Conservation (phyloP, 441 rosid genomes). For the Aleurites moluccanus region DNA sequence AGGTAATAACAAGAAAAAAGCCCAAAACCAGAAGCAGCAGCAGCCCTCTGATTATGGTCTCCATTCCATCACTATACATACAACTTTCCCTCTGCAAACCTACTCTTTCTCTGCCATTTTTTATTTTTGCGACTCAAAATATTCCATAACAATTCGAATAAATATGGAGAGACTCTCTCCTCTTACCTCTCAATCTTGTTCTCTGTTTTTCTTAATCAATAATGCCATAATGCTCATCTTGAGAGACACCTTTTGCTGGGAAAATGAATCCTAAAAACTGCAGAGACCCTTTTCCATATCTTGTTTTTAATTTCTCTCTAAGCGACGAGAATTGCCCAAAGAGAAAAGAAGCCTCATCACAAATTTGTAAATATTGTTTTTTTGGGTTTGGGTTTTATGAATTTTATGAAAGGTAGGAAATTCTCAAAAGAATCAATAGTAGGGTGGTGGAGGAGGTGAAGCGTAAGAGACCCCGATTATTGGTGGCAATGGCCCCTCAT, state of each 20-base stretch:
- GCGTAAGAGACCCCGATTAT: slow-evolving; percentile 77
- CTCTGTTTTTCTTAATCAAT: slow-evolving; percentile 20
- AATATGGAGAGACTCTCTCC: slow-evolving; percentile 50
- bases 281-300: slow-evolving; percentile 19
- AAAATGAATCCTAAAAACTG: slow-evolving; percentile 11
- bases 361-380: slow-evolving; percentile 10
- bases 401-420: slow-evolving; percentile 38
- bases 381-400: slow-evolving; percentile 10
- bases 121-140: slow-evolving; percentile 45
- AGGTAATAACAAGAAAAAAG: slow-evolving; percentile 40
- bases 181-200: slow-evolving; percentile 39
- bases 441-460: slow-evolving; percentile 96
- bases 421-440: slow-evolving; percentile 87
- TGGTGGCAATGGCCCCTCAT: slow-evolving; percentile 88
- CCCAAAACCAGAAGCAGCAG: slow-evolving; percentile 37
- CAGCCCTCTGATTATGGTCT: slow-evolving; percentile 34
- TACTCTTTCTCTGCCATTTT: slow-evolving; percentile 41
- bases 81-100: slow-evolving; percentile 56
- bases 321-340: slow-evolving; percentile 50
- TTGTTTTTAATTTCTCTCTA: slow-evolving; percentile 24
- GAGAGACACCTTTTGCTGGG: background rate
- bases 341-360: slow-evolving; percentile 15
- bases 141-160: slow-evolving; percentile 56
- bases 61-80: slow-evolving; percentile 59
- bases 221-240: slow-evolving; percentile 4